Conservation (phyloP, 306 rosid species). For the Neltuma alba region DNA sequence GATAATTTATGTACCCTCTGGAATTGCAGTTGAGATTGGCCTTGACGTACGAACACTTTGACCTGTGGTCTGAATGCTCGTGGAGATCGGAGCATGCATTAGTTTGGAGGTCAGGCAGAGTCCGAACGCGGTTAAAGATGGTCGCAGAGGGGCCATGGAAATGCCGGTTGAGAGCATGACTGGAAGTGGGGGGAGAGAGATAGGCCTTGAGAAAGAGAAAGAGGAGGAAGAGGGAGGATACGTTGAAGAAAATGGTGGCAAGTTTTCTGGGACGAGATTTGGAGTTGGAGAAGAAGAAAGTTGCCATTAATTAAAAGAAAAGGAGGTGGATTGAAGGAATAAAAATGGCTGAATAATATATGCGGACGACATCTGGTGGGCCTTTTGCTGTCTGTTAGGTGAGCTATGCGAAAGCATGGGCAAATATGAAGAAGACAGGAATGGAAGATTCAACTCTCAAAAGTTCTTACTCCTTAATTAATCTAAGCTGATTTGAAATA, state of each 20-base stretch:
- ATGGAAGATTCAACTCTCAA: constrained; percentile 32
- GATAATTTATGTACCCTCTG: constrained; percentile 59
- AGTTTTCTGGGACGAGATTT: constrained; percentile 37
- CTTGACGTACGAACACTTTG: constrained; percentile 54
- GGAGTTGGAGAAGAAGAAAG: constrained; percentile 2
- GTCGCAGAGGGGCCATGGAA: background rate
- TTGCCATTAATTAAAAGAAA: constrained; percentile 45
- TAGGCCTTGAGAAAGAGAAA: constrained; percentile 35
- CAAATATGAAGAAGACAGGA: constrained; percentile 12
- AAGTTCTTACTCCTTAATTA: background rate
- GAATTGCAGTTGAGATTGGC: constrained; percentile 46
- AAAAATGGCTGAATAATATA: background rate
- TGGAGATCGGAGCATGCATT: constrained; percentile 46
- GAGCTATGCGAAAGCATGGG: background rate
- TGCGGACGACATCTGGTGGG: background rate
- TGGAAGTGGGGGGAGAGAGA: constrained; percentile 15
- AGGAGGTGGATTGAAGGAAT: background rate
- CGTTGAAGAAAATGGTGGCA: constrained; percentile 40
- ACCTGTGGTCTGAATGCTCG: constrained; percentile 19
- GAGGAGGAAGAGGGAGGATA: constrained; percentile 48
- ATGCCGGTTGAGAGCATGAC: background rate
- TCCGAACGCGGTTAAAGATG: background rate
- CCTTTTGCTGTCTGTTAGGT: background rate
- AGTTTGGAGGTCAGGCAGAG: background rate
- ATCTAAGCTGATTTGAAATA: background rate